These are phyloP conservation scores for Candida maesae DNA, from an alignment of 805 yeast species.

Conservation along the genomic window DNA sequence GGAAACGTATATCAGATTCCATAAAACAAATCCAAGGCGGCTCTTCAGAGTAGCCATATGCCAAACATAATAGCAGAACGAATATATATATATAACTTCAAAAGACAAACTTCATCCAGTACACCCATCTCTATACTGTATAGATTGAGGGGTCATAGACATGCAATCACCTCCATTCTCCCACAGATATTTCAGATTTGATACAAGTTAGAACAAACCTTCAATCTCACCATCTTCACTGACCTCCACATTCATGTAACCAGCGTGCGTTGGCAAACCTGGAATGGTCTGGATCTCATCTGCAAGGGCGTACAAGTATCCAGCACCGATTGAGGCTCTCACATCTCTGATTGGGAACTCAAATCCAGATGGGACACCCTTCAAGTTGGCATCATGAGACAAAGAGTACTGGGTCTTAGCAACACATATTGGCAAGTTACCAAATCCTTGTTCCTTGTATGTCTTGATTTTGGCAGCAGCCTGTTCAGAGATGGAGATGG, in stretches of 20 bases:
- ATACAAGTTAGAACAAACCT: constrained; percentile 69
- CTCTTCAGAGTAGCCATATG: constrained; percentile 6
- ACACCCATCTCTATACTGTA: constrained; percentile 1
- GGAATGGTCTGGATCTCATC: constrained; percentile 87
- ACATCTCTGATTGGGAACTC: constrained; percentile 79
- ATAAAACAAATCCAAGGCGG: constrained; percentile 1
- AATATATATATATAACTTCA: too few relatives aligned
- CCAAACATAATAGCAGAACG: background rate
- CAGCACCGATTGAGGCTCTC: constrained; percentile 77
- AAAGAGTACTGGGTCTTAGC: constrained; percentile 85
- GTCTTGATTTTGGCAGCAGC: constrained; percentile 67
- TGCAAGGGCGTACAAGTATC: constrained; percentile 79
- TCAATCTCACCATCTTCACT: constrained; percentile 77
- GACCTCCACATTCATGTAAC: constrained; percentile 84
- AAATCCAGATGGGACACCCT: constrained; percentile 81
- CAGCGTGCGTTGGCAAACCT: constrained; percentile 81
- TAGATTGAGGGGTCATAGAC: too few relatives aligned
- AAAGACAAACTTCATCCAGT: too few relatives aligned
- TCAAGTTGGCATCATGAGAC: constrained; percentile 76
- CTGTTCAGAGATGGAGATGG: constrained; percentile 62
- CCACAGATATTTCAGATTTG: too few relatives aligned
- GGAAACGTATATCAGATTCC: background rate
- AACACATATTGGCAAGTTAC: constrained; percentile 74
- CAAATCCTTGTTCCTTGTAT: constrained; percentile 73
- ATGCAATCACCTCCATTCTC: too few relatives aligned